Base-by-base conservation (phyloP, 768 basidiomycete genomes). In the Rhizopogon sp. region DNA sequence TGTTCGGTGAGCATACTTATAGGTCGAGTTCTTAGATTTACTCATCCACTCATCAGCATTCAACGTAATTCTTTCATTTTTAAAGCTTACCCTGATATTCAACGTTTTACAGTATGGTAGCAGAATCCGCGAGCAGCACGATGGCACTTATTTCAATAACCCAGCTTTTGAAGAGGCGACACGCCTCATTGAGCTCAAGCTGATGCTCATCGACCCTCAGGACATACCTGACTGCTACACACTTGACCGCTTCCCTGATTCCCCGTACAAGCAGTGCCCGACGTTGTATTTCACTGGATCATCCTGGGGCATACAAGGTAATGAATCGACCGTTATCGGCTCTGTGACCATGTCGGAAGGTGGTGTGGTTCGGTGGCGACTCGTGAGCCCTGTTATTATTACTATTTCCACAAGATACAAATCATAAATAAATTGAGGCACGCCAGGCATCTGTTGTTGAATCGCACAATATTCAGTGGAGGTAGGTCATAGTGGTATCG, bases 111-210 rank as follows among this genome's bases (percentile, higher is more conserved):
- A 68, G 58, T 42, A 52, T 53, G 52, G 25, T 25, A 25, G 47
- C 6, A 68, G 64, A 59, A 50, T 69, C 65, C 58, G 68, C 67
- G 61, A 58, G 22, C 60, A 60, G 1, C 65, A 60, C 42, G 59
- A 62, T 40, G 53, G 53, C 16, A 65, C 72, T 6, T 78, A 81
- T 61, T 86, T 88, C 64, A 77, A 75, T 20, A 65, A 81, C 53
- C 66, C 70, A 17, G 70, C 74, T 4, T 85, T 88, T 62, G 75
- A 78, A 39, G 88, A 90, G 63, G 85, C 84, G 3, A 82, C 81
- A 6, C 79, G 84, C 14, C 74, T 87, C 40, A 77, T 89, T 43
- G 79, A 82, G 55, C 67, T 87, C 54, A 74, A 78, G 47, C 70
- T 88, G 16, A 70, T 69, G 31, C 62, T 88, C 49, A 74, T 80